Evolutionary conservation across 1,139 yeast species (phyloP), one percentile per base, ranked within the genome.

Genomic region (Oligophagozyma castellii): DNA sequence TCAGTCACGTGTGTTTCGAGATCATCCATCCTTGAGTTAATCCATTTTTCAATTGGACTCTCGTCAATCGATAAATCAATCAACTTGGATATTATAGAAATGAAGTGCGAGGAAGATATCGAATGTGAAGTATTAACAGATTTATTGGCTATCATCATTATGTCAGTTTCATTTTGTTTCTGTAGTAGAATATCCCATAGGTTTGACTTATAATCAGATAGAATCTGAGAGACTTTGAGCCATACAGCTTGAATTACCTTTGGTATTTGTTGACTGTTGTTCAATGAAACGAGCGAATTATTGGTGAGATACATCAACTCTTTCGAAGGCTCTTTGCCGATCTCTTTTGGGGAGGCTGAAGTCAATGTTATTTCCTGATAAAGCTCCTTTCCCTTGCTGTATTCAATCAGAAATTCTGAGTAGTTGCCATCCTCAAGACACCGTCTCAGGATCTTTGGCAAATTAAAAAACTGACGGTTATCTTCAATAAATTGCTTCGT

Each of bases 331-430:
- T 28, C 23, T 8, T 26, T 23, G 12, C 22, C 18, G 5, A 24
- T n/a, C 8, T 5, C 8, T 4, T 16, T 16, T 3, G 13, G 18
- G 2, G 18, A 12, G n/a, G 5, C 5, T 12, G 18, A 25, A 10
- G 12, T 4, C 14, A 12, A 12, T 14, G 35, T 32, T 11, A 44
- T 30, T 23, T 38, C 33, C 2, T 32, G 23, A 22, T 56, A 46
- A 30, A 63, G 52, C 33, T 53, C 58, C 29, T 58, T 55, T 4
- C 78, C 89, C 25, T 65, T 56, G 30, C 71, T 63, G 50, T 81
- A 83, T 41, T 77, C 83, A 27, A 73, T 67, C 26, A 83, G 61
- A 26, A 89, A 65, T 23, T 69, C 65, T 33, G 76, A 80, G 44
- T 80, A 86, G 42, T 84, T 78, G 33, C 71, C 68, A 16, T 60